Evolutionary conservation across 1,139 yeast genomes (phyloP), one percentile per base, ranked within the genome.

Genomic region (Magnusiomyces starmeri): DNA sequence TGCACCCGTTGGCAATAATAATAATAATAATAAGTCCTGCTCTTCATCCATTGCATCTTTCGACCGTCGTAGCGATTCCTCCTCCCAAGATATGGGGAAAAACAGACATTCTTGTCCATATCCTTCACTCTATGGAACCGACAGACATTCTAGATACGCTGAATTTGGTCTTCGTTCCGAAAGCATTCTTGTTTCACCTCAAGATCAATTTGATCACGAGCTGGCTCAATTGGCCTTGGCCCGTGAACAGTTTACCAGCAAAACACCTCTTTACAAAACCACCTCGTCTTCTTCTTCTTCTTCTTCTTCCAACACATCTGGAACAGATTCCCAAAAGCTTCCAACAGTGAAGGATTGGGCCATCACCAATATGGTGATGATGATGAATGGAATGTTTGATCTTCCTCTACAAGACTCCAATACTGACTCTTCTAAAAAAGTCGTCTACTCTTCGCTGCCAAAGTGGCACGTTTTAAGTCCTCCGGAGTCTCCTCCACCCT

Each of bases 401-500:
- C 12, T 32, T 32, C 37, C 37, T 6, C 12, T 18, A 14, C 12
- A 32, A 32, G 12, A n/a, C 12, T 4, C 37, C n/a, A 10, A 32
- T 32, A 4, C 37, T 18, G n/a, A 14, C 6, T 4, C 12, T 10
- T 14, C 37, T 8, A 12, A 27, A 32, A 18, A 32, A 32, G 37
- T 32, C 8, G n/a, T 32, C n/a, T 32, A 32, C 37, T 32, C 18
- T 32, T 32, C 42, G 10, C 12, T 20, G 12, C 48, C 48, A 4
- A 21, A 44, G 2, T 43, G 48, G 49, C 48, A 47, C 25, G 43
- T 18, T 12, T 18, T 37, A 24, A 49, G 50, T n/a, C 50, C 51
- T 18, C 55, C 55, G 2, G 22, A 41, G 14, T 42, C 51, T 18
- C 49, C 52, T 12, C 27, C n/a, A 4, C 52, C 55, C 9, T 52